phyloP scores from a whole-genome alignment of 129 eudicot genomes.

The Artemisia argyi region DNA sequence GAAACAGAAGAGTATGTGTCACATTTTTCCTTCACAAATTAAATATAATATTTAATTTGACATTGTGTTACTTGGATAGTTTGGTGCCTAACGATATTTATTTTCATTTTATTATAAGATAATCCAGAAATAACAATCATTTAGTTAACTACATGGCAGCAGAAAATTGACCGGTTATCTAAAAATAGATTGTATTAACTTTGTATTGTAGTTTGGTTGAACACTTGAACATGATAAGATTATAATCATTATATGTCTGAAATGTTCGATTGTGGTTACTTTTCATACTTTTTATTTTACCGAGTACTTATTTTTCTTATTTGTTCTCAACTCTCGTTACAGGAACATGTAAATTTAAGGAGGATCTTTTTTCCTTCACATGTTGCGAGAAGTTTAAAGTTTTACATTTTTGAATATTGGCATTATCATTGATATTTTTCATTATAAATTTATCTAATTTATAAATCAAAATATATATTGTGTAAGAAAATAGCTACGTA shows the following conservation, averaged over 20 bases:
- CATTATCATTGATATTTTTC: not conserved
- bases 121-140: not conserved
- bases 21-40: not conserved
- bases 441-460: not conserved
- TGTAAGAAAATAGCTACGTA: not conserved
- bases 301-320: no score
- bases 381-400: not conserved
- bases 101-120: not conserved
- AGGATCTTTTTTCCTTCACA: not conserved
- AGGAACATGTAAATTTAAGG: no score
- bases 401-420: no score
- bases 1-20: not conserved
- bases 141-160: no score
- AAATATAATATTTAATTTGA: not conserved
- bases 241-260: no score
- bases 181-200: no score
- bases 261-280: no score
- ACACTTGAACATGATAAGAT: no score
- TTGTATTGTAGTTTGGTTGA: no score
- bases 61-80: not conserved
- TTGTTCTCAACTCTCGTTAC: no score
- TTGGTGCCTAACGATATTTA: not conserved
- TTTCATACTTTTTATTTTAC: no score
- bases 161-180: no score
- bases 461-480: conserved; percentile 16